phyloP scores from a whole-genome alignment of 2,329 filamentous ascomycete genomes.

The Pseudogymnoascus sp. region DNA sequence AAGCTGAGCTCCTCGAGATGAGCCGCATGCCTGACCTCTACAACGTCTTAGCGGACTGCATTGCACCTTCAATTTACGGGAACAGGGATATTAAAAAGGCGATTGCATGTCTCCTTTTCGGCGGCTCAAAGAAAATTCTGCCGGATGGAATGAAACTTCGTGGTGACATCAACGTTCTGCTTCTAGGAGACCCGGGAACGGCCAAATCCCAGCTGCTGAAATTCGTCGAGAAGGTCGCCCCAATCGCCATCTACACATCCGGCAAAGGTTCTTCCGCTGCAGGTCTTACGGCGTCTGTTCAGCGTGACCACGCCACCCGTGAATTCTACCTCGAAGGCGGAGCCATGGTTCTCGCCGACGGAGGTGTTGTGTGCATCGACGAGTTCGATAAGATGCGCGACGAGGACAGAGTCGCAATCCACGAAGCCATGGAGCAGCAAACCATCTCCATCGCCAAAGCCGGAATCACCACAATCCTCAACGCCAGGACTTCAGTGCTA shows the following conservation, averaged over 20 bases:
- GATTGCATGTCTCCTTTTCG: conserved; percentile 86
- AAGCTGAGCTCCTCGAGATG: conserved; percentile 90
- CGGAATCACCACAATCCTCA: conserved; percentile 95
- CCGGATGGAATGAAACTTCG: conserved; percentile 96
- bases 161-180: conserved; percentile 95
- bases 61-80: conserved; percentile 95
- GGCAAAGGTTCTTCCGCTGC: conserved; percentile 96
- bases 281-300: conserved; percentile 93
- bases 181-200: conserved; percentile 95
- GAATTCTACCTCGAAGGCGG: conserved; percentile 98
- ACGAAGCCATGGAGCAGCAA: conserved; percentile 99
- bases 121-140: conserved; percentile 94
- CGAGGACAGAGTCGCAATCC: conserved; percentile 93
- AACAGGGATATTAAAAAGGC: conserved; percentile 96
- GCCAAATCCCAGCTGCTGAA: conserved; percentile 96
- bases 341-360: conserved; percentile 96
- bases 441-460: conserved; percentile 99
- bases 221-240: conserved; percentile 92
- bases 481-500: conserved; percentile 88
- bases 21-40: conserved; percentile 90
- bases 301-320: conserved; percentile 81
- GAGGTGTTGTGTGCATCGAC: conserved; percentile 95
- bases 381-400: conserved; percentile 99
- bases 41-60: conserved; percentile 79
- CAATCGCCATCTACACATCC: conserved; percentile 97